A percentile compares a stretch with the other conserved stretches of the same genome.
These are phyloP conservation scores for Hortiboletus rubellus DNA, from an alignment of 1,284 basidiomycete species.

Conservation along the genomic window DNA sequence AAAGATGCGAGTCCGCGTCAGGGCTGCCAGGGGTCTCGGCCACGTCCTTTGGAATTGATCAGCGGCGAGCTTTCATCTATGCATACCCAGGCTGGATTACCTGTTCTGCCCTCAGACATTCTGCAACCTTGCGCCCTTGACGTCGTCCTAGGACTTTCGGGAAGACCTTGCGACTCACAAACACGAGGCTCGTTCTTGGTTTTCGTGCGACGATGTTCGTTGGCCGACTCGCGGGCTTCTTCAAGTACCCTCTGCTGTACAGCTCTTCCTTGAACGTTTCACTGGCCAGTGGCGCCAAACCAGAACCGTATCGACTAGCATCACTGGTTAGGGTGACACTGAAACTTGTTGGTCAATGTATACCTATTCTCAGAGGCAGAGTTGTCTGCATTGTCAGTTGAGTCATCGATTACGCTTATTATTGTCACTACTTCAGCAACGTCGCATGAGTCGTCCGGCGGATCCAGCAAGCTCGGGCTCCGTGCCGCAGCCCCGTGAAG, in stretches of 20 bases:
- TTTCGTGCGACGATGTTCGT: slow-evolving; percentile 5
- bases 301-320: slow-evolving; percentile 4
- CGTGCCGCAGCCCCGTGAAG: background rate
- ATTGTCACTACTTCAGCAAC: background rate
- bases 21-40: background rate
- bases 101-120: slow-evolving; percentile 16
- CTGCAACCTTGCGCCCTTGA: slow-evolving; percentile 18
- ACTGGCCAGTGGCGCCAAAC: slow-evolving; percentile 29
- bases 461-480: background rate
- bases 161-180: slow-evolving; percentile 6
- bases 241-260: slow-evolving; percentile 29
- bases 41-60: slow-evolving; percentile 13
- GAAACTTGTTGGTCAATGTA: background rate
- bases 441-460: slow-evolving; percentile 4
- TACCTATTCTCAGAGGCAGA: slow-evolving; percentile 16
- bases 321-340: slow-evolving; percentile 5
- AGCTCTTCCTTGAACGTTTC: slow-evolving; percentile 37
- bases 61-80: background rate
- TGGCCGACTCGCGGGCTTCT: slow-evolving; percentile 16
- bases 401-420: background rate
- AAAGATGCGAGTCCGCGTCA: background rate
- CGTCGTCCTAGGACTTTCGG: slow-evolving; percentile 21
- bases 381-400: background rate
- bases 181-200: background rate
- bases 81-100: slow-evolving; percentile 4